A percentile compares a stretch with the other conserved stretches of the same genome.
phyloP scores from a whole-genome alignment of 1,139 yeast species.

The Nematodospora anomalae region DNA sequence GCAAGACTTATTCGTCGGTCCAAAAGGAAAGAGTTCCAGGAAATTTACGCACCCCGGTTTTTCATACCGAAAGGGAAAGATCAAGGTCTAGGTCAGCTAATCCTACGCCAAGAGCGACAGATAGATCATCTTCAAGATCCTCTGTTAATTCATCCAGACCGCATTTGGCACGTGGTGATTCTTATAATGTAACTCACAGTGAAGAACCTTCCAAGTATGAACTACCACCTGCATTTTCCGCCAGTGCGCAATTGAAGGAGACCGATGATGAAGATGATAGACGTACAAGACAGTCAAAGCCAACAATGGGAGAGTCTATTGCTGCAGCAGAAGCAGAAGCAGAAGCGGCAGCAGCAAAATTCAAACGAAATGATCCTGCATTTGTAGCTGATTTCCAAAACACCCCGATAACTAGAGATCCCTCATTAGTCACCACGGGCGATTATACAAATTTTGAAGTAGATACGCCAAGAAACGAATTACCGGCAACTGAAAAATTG shows the following conservation, averaged over 20 bases:
- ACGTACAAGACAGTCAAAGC: constrained; percentile 44
- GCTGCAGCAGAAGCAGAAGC: constrained; percentile 43
- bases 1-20: constrained; percentile 5
- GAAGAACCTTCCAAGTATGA: constrained; percentile 46
- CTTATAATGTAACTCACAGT: constrained; percentile 51
- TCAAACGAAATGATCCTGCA: constrained; percentile 6
- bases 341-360: constrained; percentile 9
- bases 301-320: constrained; percentile 52
- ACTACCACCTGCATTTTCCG: constrained; percentile 41
- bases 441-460: constrained; percentile 51
- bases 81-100: constrained; percentile 32
- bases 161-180: constrained; percentile 67
- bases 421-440: constrained; percentile 49
- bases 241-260: constrained; percentile 18
- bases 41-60: constrained; percentile 46
- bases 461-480: constrained; percentile 29
- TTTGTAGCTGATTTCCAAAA: constrained; percentile 11
- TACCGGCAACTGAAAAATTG: constrained; percentile 22
- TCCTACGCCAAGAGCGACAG: constrained; percentile 24
- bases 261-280: constrained; percentile 34
- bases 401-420: constrained; percentile 30
- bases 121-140: constrained; percentile 28
- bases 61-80: constrained; percentile 37
- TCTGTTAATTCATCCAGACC: constrained; percentile 30
- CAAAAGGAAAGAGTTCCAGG: constrained; percentile 17